These are phyloP conservation scores for Chaetomium globosum DNA, from an alignment of 2,329 filamentous ascomycete genomes.

Conservation along the genomic window DNA sequence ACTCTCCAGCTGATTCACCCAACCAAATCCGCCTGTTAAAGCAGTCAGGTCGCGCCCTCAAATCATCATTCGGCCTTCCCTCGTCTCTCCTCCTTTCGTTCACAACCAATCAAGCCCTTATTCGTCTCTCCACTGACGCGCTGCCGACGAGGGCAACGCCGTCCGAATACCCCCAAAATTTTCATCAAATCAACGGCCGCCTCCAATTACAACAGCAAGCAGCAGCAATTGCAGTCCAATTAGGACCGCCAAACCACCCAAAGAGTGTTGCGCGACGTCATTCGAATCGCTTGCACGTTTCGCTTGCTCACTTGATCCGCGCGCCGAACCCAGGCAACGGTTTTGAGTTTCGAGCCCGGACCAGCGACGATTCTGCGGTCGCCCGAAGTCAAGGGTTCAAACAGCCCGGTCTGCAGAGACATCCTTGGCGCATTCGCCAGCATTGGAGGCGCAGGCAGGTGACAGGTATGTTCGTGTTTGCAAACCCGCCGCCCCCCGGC, in stretches of 20 bases:
- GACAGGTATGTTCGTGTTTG: constrained; percentile 19
- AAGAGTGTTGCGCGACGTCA: constrained; percentile 22
- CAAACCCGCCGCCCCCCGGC: not conserved
- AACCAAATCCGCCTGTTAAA: constrained; percentile 51
- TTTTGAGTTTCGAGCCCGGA: constrained; percentile 11
- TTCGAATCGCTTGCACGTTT: constrained; percentile 27
- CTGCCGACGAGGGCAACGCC: constrained; percentile 32
- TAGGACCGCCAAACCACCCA: constrained; percentile 29
- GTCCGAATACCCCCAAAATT: constrained; percentile 33
- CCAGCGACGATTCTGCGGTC: constrained; percentile 19
- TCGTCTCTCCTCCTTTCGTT: constrained; percentile 48
- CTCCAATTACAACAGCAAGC: constrained; percentile 32
- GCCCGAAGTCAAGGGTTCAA: constrained; percentile 14
- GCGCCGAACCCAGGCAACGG: constrained; percentile 13
- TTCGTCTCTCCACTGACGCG: constrained; percentile 44
- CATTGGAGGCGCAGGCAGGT: constrained; percentile 4
- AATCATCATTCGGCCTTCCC: constrained; percentile 55
- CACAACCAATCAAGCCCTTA: constrained; percentile 54
- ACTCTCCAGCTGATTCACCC: constrained; percentile 52
- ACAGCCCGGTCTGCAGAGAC: constrained; percentile 1
- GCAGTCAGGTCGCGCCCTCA: constrained; percentile 50
- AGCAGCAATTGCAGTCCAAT: constrained; percentile 36
- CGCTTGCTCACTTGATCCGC: constrained; percentile 28
- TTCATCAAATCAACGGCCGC: constrained; percentile 42
- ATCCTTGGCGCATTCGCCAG: constrained; percentile 21